Evolutionary conservation across 768 basidiomycete genomes (phyloP).

Genomic region (Crucibulum laeve): DNA sequence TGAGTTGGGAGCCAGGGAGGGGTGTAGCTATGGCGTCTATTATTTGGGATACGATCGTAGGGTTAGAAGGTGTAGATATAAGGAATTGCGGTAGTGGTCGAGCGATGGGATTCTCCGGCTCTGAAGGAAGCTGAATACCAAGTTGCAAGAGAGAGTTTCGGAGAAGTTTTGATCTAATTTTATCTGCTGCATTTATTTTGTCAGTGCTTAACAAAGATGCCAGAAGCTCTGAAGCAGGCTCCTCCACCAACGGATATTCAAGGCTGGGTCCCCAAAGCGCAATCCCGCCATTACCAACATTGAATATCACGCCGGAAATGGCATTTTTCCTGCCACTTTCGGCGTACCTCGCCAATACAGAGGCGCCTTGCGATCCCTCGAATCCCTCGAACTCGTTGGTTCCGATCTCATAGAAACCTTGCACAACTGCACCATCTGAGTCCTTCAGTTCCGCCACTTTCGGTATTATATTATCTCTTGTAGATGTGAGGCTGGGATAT

Average conservation of each 20-base stretch:
- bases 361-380: conserved; percentile 15
- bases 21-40: conserved; percentile 31
- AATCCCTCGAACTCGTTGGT: conserved; percentile 24
- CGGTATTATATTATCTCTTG: conserved; percentile 7
- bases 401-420: conserved; percentile 22
- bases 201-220: conserved; percentile 9
- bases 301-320: conserved; percentile 26
- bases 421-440: conserved; percentile 17
- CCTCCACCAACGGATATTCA: conserved; percentile 47
- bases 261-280: conserved; percentile 54
- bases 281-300: conserved; percentile 42
- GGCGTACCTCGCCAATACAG: conserved; percentile 26
- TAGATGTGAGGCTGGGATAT: conserved; percentile 17
- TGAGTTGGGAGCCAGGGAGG: conserved; percentile 20
- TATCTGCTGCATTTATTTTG: conserved; percentile 16
- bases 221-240: conserved; percentile 23
- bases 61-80: conserved; percentile 38
- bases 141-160: conserved; percentile 26
- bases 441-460: conserved; percentile 13
- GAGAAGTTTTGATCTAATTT: conserved; percentile 17
- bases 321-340: conserved; percentile 12
- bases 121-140: conserved; percentile 37
- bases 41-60: conserved; percentile 33
- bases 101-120: conserved; percentile 22
- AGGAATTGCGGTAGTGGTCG: conserved; percentile 60